A percentile compares a stretch with the other conserved stretches of the same genome.
Conservation (phyloP, 495 filamentous ascomycete genomes). For the Aspergillus steynii region DNA sequence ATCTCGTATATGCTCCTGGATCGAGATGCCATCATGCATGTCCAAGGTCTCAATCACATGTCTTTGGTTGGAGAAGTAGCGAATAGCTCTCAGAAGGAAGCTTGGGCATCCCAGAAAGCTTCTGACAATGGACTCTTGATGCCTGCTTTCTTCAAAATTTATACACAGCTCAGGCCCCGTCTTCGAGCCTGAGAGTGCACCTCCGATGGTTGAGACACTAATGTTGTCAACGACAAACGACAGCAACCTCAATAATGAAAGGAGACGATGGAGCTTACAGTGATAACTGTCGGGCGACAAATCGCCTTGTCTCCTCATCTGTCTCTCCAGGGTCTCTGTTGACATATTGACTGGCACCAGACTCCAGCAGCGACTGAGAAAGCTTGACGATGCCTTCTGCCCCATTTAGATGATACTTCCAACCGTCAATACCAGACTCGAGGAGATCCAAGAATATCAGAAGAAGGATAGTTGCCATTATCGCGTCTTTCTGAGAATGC, state of each 20-base stretch:
- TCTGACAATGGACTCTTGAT: conserved; percentile 20
- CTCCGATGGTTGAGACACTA: conserved; percentile 37
- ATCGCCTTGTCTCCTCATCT: conserved; percentile 28
- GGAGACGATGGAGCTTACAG: conserved; percentile 17
- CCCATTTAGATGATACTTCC: conserved; percentile 55
- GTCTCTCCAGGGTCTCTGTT: conserved; percentile 34
- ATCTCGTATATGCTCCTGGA: conserved; percentile 10
- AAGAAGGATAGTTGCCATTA: conserved; percentile 53
- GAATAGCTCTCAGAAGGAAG: conserved; percentile 21
- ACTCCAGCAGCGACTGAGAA: conserved; percentile 4
- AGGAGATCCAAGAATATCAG: conserved; percentile 59
- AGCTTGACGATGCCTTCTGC: conserved; percentile 25
- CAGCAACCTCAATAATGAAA: background rate
- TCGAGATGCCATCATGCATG: background rate
- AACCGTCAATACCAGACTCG: conserved; percentile 54
- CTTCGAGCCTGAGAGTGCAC: conserved; percentile 37
- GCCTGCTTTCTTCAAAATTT: conserved; percentile 8
- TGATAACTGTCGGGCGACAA: conserved; percentile 31
- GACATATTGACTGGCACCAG: conserved; percentile 33
- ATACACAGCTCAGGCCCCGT: conserved; percentile 13
- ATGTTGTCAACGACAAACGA: conserved; percentile 1
- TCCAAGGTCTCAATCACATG: conserved; percentile 4
- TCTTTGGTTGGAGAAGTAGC: conserved; percentile 25
- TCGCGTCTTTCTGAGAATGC: conserved; percentile 32
- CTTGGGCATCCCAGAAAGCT: conserved; percentile 31